Percentiles rank a stretch among this genome's conserved stretches.
These are phyloP conservation scores for Amauroascus niger DNA, from an alignment of 2,329 filamentous ascomycete species.

Conservation along the genomic window DNA sequence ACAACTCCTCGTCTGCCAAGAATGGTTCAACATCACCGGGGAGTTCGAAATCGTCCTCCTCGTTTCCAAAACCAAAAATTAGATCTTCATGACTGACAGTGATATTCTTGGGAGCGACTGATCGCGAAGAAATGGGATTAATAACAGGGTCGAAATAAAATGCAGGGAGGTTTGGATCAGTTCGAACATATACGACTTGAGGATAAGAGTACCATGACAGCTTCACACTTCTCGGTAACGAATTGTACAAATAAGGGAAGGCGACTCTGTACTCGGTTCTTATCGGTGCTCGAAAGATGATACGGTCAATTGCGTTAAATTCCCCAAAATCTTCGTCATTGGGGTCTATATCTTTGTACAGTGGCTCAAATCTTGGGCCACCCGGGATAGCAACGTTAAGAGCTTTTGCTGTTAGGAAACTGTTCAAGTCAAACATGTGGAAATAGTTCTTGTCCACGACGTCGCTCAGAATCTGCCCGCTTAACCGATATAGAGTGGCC, in stretches of 20 bases:
- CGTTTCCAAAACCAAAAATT: slow-evolving; percentile 72
- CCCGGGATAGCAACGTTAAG: slow-evolving; percentile 96
- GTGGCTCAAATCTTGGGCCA: slow-evolving; percentile 86
- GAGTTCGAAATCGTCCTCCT: slow-evolving; percentile 75
- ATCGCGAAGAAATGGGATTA: slow-evolving; percentile 92
- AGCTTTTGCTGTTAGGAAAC: slow-evolving; percentile 91
- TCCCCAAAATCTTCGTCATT: slow-evolving; percentile 99
- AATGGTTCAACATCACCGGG: slow-evolving; percentile 77
- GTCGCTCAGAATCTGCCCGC: slow-evolving; percentile 81
- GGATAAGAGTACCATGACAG: slow-evolving; percentile 90
- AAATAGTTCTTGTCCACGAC: slow-evolving; percentile 95
- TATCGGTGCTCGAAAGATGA: slow-evolving; percentile 93
- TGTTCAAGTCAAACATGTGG: slow-evolving; percentile 91
- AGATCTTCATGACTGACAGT: slow-evolving; percentile 86
- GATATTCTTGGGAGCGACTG: slow-evolving; percentile 90
- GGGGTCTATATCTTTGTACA: slow-evolving; percentile 97
- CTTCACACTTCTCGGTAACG: slow-evolving; percentile 84
- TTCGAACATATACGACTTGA: slow-evolving; percentile 79
- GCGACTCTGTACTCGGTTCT: slow-evolving; percentile 92
- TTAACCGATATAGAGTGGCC: slow-evolving; percentile 87
- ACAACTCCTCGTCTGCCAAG: slow-evolving; percentile 77
- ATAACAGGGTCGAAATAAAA: slow-evolving; percentile 98
- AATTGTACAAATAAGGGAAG: slow-evolving; percentile 93
- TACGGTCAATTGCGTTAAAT: slow-evolving; percentile 98
- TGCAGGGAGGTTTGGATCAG: slow-evolving; percentile 78